Base-by-base conservation (phyloP, 257 asterid species). In the Handroanthus guayacan region DNA sequence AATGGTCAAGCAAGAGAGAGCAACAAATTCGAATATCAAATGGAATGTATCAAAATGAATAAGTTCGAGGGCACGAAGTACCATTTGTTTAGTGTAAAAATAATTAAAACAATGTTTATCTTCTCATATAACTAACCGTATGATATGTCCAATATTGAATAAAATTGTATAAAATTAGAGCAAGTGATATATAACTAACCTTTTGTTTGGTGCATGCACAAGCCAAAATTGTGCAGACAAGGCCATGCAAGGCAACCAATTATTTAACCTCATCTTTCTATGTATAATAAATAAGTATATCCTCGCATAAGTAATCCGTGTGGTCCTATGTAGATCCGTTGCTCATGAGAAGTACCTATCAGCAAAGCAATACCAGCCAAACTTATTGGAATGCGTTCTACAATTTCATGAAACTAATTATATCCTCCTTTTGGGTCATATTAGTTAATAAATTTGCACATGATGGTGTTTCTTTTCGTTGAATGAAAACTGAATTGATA, bases 391-490 rank as follows among this genome's bases (percentile, higher is more conserved):
- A 51, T 69, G 8, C 71, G 64, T 13, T 75, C 57, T 45, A 48
- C 43, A 70, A 54, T 70, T 70, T 8, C 9, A 17, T 6, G 16
- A 43, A 56, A 44, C 45, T 37, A 69, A 48, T 6, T 52, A 75
- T 37, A 71, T 55, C 67, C 66, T 55, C 67, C 69, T 75, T 61
- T 64, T 69, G 13, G 70, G 73, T 68, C 5, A 41, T 7, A 41
- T 67, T 51, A 67, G 14, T 50, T 79, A 54, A 79, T 79, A 68
- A 74, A 79, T 79, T 67, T 25, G 62, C 83, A 79, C 80, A 79
- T 79, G 76, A 50, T 5, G 12, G 17, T 79, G 83, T 74, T 76
- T 68, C 44, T 58, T 52, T 38, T 18, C 6, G 11, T 3, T 20
- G 12, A 43, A 52, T 20, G 13, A 43, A 6, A 43, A 43, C 9